These are phyloP conservation scores for Xenoacremonium recifei DNA, from an alignment of 2,329 filamentous ascomycete species.

Conservation along the genomic window DNA sequence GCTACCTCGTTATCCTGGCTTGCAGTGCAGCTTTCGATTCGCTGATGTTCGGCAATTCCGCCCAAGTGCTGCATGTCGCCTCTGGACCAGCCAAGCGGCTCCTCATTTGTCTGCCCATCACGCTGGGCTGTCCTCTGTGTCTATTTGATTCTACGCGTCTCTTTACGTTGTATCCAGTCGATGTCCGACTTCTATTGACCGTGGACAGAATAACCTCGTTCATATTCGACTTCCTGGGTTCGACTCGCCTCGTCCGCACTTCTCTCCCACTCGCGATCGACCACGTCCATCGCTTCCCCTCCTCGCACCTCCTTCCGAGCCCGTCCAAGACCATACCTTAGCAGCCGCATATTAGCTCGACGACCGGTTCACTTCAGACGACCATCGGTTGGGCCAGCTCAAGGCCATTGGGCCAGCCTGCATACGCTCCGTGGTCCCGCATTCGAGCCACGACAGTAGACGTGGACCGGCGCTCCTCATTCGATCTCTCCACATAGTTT, in stretches of 20 bases:
- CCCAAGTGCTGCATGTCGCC: not conserved
- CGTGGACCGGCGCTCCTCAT: conserved; percentile 31
- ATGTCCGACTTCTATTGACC: too few relatives aligned
- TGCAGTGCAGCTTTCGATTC: conserved; percentile 16
- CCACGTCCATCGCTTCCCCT: conserved; percentile 1
- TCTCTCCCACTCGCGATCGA: too few relatives aligned
- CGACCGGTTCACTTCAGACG: conserved; percentile 25
- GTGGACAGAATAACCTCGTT: too few relatives aligned
- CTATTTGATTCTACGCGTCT: too few relatives aligned
- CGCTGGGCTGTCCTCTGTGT: too few relatives aligned
- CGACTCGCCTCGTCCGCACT: conserved; percentile 1
- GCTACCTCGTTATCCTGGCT: conserved; percentile 14
- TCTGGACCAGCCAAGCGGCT: conserved; percentile 15
- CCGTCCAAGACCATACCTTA: conserved; percentile 27
- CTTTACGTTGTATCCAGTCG: too few relatives aligned
- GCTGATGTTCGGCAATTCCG: conserved; percentile 18
- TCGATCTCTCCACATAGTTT: conserved; percentile 33
- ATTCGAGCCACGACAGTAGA: conserved; percentile 41
- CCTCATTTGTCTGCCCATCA: conserved; percentile 16
- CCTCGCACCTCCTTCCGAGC: conserved; percentile 20
- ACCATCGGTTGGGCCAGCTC: conserved; percentile 29
- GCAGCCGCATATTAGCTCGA: conserved; percentile 27
- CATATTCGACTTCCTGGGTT: too few relatives aligned
- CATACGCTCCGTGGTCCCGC: conserved; percentile 35
- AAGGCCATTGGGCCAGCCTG: conserved; percentile 35